Evolutionary conservation across 192 early-diverging fungal genomes (phyloP).

Genomic region (Phycomyces nitens): DNA sequence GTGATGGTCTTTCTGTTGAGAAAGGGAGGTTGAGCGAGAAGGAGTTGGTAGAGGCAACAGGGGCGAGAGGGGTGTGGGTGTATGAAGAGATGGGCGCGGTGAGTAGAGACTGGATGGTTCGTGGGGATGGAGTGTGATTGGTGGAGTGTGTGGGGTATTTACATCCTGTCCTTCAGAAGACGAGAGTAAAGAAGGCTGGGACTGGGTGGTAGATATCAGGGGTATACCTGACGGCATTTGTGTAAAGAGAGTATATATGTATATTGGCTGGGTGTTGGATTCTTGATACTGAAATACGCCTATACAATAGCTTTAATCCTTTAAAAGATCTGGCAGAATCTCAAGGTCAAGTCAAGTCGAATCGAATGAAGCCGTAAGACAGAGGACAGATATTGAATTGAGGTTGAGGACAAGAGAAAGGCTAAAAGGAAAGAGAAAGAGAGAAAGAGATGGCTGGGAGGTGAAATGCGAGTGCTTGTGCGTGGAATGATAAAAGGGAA

Average conservation of each 20-base stretch:
- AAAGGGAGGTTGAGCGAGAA: not conserved
- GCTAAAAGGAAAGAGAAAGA: not conserved
- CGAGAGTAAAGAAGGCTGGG: not conserved
- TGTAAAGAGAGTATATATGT: not conserved
- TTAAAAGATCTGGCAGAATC: too few species aligned
- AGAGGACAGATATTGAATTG: too few species aligned
- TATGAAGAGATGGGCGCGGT: not conserved
- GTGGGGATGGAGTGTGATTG: not conserved
- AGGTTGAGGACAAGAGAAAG: not conserved
- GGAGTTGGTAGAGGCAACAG: not conserved
- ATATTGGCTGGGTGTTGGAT: not conserved
- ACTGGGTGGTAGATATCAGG: not conserved
- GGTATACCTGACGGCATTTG: not conserved
- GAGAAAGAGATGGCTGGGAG: not conserved
- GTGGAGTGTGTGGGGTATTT: not conserved
- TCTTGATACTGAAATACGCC: too few species aligned
- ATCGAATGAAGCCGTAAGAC: too few species aligned
- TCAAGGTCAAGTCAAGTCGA: too few species aligned
- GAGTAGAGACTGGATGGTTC: not conserved
- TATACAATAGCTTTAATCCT: too few species aligned
- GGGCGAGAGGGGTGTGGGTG: not conserved
- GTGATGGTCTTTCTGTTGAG: not conserved
- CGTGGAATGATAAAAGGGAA: constrained; percentile 1
- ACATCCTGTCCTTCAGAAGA: not conserved
- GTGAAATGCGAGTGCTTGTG: not conserved